Evolutionary conservation across 257 asterid species (phyloP), one percentile per base, ranked within the genome.

Genomic region (Solanum microdontum): DNA sequence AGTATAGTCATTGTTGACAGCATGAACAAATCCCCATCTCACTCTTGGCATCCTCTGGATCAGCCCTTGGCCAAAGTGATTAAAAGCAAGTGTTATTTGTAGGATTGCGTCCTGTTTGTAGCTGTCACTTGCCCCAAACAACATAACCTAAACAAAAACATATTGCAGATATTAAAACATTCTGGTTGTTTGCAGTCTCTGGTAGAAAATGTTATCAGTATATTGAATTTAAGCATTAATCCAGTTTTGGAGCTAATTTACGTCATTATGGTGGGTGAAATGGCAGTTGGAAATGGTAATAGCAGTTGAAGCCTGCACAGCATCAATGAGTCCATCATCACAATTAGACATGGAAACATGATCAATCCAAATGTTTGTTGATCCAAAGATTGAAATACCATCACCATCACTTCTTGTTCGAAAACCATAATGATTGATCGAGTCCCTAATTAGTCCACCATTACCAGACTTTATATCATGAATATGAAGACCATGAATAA

Each of bases 11-110:
- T 90, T 89, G 85, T 89, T 90, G 58, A 90, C 90, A 3, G 88
- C 39, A 48, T 90, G 92, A 17, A 77, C 88, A 86, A 90, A 90
- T 15, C 90, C 92, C 88, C 88, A 87, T 86, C 92, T 90, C 34
- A 51, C 90, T 75, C 92, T 87, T 14, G 92, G 92, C 90, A 90
- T 66, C 74, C 92, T 90, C 82, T 90, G 92, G 30, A 70, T 60
- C 26, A 90, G 60, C 23, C 90, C 91, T 87, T 87, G 84, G 6
- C 92, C 92, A 73, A 87, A 90, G 84, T 90, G 92, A 43, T 87
- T 90, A 70, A 90, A 90, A 11, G 90, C 91, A 7, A 90, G 64
- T 4, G 92, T 90, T 43, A 90, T 76, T 55, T 90, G 91, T 88
- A 87, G 60, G 9, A 89, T n/a, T 45, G 45, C 24, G 15, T 90